These are phyloP conservation scores for Cyberlindnera subsufficiens DNA, from an alignment of 805 yeast genomes.

Conservation along the genomic window DNA sequence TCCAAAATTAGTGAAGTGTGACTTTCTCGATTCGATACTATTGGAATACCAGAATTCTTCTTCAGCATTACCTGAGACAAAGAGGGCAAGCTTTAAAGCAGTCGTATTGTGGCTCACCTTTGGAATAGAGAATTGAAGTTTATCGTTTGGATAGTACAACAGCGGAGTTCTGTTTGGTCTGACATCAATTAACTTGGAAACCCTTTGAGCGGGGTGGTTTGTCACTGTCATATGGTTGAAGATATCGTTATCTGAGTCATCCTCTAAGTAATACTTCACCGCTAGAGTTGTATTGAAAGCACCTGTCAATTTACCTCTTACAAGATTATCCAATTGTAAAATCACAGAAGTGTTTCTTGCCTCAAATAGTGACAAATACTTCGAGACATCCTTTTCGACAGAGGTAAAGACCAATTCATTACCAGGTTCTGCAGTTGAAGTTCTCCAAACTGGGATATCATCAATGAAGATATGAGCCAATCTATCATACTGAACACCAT, in stretches of 20 bases:
- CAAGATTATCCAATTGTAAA: conserved; percentile 61
- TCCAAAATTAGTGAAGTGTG: conserved; percentile 34
- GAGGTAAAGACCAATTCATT: conserved; percentile 40
- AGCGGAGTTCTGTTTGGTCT: conserved; percentile 35
- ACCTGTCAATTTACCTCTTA: conserved; percentile 53
- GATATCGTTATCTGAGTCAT: conserved; percentile 9
- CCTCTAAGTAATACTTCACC: conserved; percentile 42
- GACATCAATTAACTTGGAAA: conserved; percentile 12
- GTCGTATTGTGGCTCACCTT: conserved; percentile 50
- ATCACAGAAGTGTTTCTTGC: conserved; percentile 33
- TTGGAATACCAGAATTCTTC: conserved; percentile 86
- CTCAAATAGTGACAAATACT: conserved; percentile 45
- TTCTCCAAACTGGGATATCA: conserved; percentile 73
- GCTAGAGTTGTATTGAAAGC: conserved; percentile 46
- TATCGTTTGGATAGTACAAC: conserved; percentile 37
- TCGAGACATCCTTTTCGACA: conserved; percentile 59
- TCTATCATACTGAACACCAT: conserved; percentile 61
- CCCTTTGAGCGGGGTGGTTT: conserved; percentile 16
- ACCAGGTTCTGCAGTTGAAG: conserved; percentile 79
- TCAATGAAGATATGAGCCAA: conserved; percentile 56
- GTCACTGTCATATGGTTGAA: conserved; percentile 16
- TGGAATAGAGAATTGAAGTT: conserved; percentile 36
- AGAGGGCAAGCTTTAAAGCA: conserved; percentile 42
- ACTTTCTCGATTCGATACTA: conserved; percentile 40
- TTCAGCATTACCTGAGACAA: conserved; percentile 67